Base-by-base conservation (phyloP, 1,284 basidiomycete species). In the Athelia psychrophila region DNA sequence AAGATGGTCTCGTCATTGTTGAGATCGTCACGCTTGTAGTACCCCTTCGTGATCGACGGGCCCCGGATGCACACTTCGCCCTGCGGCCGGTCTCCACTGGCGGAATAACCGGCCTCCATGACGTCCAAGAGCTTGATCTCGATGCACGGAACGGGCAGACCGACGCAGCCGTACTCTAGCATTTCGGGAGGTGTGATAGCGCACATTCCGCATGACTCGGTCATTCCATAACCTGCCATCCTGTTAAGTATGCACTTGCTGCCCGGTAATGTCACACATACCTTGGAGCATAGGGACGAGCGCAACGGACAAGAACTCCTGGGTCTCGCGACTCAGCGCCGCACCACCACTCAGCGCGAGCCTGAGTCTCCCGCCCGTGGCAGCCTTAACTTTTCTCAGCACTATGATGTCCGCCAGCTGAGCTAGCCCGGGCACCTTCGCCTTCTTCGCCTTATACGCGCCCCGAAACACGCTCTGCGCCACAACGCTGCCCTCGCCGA, bases 111-210 rank as follows among this genome's bases (percentile, higher is more conserved):
- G 2, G 91, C 88, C 10, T 95, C 93, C 13, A 81, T 77, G 6
- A 90, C 86, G 64, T 95, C 92, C 40, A 85, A 75, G 47, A 98
- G 78, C 75, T 95, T 97, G 75, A 94, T 77, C 69, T 98, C 95
- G 55, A 86, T 77, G 3, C 88, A 89, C 2, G 95, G 93, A 23
- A 91, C 82, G 4, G 92, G 92, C 10, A 91, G 78, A 38, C 95
- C 95, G 45, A 93, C 92, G 2, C 78, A 67, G n/a, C 85, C 84
- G 65, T 83, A 89, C 51, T 80, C 79, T 78, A 90, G 83, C 61
- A 88, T 77, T 61, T 89, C 88, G 6, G 95, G 95, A 13, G 89
- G 87, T 23, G 92, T 71, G 55, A 95, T 79, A 24, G 86, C 79
- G 62, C 86, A 90, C 88, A 93, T 92, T 48, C 88, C 90, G 62